Evolutionary conservation across 2,329 filamentous ascomycete genomes (phyloP).

Genomic region (Fusarium sp.): DNA sequence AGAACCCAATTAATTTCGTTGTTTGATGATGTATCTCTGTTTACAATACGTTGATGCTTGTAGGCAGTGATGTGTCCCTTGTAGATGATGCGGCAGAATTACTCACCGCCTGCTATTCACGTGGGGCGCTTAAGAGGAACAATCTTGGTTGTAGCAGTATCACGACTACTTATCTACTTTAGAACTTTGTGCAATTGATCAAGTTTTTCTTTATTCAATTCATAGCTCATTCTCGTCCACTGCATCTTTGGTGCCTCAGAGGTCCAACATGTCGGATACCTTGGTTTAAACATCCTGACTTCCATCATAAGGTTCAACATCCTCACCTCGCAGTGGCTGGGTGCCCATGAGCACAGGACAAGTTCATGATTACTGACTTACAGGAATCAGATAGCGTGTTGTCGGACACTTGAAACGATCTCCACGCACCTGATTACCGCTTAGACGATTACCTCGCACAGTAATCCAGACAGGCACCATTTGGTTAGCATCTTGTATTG

Average conservation of each 20-base stretch:
- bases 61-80: conserved; percentile 51
- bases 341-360: not conserved
- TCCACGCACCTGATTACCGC: not conserved
- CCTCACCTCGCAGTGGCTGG: not conserved
- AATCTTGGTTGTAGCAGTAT: conserved; percentile 11
- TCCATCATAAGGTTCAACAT: not conserved
- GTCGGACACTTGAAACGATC: not conserved
- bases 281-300: not conserved
- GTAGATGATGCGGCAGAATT: conserved; percentile 50
- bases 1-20: conserved; percentile 20
- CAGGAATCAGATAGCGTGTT: not conserved
- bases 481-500: not conserved
- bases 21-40: conserved; percentile 36
- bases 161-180: conserved; percentile 21
- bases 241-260: not conserved
- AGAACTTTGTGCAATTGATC: not conserved
- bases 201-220: not conserved
- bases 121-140: conserved; percentile 32
- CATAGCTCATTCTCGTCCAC: not conserved
- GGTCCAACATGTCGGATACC: not conserved
- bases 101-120: conserved; percentile 49
- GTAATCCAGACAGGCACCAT: not conserved
- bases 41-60: conserved; percentile 32
- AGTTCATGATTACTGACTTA: not conserved
- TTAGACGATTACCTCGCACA: not conserved